Evolutionary conservation across 208 protist genomes (phyloP), one percentile per base, ranked within the genome.

Genomic region (Trichomonas tenax): DNA sequence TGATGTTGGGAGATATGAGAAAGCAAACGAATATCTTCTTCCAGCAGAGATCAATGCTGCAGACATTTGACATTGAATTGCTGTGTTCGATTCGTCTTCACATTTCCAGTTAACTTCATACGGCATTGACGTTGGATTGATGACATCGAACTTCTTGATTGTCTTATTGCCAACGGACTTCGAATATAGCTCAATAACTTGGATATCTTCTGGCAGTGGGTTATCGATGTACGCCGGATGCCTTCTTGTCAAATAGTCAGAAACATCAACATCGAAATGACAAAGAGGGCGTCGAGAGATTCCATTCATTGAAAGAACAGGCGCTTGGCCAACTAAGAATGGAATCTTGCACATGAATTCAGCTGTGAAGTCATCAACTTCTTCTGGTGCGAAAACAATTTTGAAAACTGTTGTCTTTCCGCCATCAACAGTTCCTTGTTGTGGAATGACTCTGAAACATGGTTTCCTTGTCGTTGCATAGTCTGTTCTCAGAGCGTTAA

Each of bases 201-300:
- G 41, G 8, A 93, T 40, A 41, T 51, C 44, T 17, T 93, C 86
- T 38, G 86, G 86, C 15, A 93, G 31, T 38, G 40, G 86, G 26
- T 72, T 72, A 38, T 93, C 40, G 36, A n/a, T 93, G 46, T 93
- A 93, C 34, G 40, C 40, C 8, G 86, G 86, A 21, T 93, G 86
- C 38, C 98, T 97, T 51, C 98, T 89, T 23, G 45, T 86, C 15
- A 99, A 97, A 96, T 99, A 99, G 97, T 99, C 98, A 51, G 97
- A 98, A 15, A 97, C 96, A 4, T 98, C 97, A 6, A 99, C 96
- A 63, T 99, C 98, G 97, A 99, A 98, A 97, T 99, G 99, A 88
- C 99, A 98, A n/a, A 99, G 96, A 8, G 99, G 99, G 96, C 98
- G 98, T 96, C 98, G 97, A 15, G 97, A 98, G 21, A 96, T 96